Conservation (phyloP, 345 rosid species). For the Euphorbia pulcherrima region DNA sequence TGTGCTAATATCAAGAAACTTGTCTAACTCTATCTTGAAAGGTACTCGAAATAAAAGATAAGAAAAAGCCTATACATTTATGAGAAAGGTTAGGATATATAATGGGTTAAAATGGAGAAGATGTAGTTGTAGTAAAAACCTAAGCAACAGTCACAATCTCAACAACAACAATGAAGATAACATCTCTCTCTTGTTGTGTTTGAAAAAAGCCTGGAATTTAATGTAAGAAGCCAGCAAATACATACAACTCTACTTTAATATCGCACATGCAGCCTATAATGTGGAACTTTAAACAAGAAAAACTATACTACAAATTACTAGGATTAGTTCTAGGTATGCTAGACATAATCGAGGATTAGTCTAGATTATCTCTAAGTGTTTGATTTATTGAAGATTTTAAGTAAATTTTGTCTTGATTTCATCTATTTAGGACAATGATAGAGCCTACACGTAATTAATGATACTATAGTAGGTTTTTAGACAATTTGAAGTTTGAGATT, state of each 20-base stretch:
- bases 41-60: too few species aligned
- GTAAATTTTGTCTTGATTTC: constrained; percentile 4
- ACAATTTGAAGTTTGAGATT: too few species aligned
- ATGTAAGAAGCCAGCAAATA: constrained; percentile 1
- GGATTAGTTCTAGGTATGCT: neutral
- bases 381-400: constrained; percentile 3
- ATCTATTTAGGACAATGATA: neutral
- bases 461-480: neutral
- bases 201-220: neutral
- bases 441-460: neutral
- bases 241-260: neutral
- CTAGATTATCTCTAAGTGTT: constrained; percentile 14
- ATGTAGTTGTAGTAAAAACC: neutral
- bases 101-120: neutral
- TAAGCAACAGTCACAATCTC: constrained; percentile 4
- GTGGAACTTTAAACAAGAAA: neutral
- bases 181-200: neutral
- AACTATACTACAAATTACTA: neutral
- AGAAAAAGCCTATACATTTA: too few species aligned
- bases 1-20: too few species aligned
- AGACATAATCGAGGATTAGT: constrained; percentile 16
- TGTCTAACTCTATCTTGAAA: too few species aligned
- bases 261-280: neutral
- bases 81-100: neutral
- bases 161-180: neutral